Base-by-base conservation (phyloP, 192 early-diverging fungal species). In the Backusella westeae region DNA sequence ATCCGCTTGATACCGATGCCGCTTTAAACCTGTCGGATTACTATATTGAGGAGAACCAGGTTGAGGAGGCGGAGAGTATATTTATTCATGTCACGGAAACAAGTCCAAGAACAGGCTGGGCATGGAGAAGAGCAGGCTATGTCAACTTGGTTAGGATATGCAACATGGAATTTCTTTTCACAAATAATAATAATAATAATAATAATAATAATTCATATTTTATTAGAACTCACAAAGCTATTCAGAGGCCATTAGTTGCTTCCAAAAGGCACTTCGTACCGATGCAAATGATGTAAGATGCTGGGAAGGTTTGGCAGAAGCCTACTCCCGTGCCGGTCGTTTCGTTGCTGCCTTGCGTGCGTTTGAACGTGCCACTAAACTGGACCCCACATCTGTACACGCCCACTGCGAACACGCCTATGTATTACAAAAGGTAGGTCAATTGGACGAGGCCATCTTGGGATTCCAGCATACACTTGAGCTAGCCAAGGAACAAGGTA, bases 241-340 rank as follows among this genome's bases (percentile, higher is more conserved):
- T 78, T 76, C 84, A 6, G 86, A 87, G 1, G 91, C 93, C 2
- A 91, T 91, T 34, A 74, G 78, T 19, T 85, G 89, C 5, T 96
- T 99, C 76, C 96, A 97, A 83, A 92, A 86, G 36, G 90, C 94
- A 0, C 79, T 99, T 52, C 88, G 94, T n/a, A 85, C 91, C 0
- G 89, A 94, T 73, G 77, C 91, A 29, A 85, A 87, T 3, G 87
- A 94, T 74, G 68, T 85, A 0, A 74, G 67, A 38, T 91, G 86
- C 52, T 94, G 96, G 96, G 85, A 96, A 83, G 92, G 92, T 15
- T 83, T 95, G 41, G 91, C 90, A 49, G 92, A 95, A 72, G 88
- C 91, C 6, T 95, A 95, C 68, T 80, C 87, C 41, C 87, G 85
- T 7, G 90, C 90, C 59, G 94, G 94, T 2, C 86, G 91, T 21